Conservation (phyloP, 1,139 yeast genomes). For the Yamadazyma kanchanaburiensis region DNA sequence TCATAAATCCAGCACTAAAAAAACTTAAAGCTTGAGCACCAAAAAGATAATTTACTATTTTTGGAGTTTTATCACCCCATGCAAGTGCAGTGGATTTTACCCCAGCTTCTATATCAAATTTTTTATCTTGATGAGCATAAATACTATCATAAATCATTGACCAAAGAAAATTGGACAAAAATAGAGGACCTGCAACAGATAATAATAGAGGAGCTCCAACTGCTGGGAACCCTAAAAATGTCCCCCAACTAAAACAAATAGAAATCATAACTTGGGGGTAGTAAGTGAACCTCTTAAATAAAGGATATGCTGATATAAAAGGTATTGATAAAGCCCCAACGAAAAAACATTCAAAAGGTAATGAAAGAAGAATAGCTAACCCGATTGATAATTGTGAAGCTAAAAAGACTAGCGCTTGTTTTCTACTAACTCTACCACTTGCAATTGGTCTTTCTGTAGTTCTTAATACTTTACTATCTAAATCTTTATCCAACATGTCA, state of each 20-base stretch:
- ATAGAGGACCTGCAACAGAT: conserved; percentile 75
- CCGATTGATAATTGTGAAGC: conserved; percentile 80
- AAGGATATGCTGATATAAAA: conserved; percentile 82
- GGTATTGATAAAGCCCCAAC: conserved; percentile 81
- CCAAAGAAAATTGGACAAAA: conserved; percentile 81
- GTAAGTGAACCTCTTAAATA: conserved; percentile 90
- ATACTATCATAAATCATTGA: conserved; percentile 94
- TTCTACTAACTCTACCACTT: conserved; percentile 71
- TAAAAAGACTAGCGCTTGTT: conserved; percentile 71
- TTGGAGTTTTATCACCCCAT: conserved; percentile 81
- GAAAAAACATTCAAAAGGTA: conserved; percentile 80
- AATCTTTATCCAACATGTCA: conserved; percentile 78
- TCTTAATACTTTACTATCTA: conserved; percentile 83
- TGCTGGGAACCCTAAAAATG: conserved; percentile 91
- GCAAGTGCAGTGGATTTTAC: conserved; percentile 92
- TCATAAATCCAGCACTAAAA: conserved; percentile 71
- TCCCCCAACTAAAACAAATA: conserved; percentile 93
- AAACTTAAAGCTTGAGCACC: conserved; percentile 64
- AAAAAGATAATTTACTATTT: conserved; percentile 60
- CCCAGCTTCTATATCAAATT: conserved; percentile 82
- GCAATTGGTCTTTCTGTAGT: conserved; percentile 91
- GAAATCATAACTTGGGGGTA: conserved; percentile 88
- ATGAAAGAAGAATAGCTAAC: conserved; percentile 60
- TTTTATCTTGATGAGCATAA: conserved; percentile 96
- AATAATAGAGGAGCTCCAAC: conserved; percentile 76